phyloP scores from a whole-genome alignment of 352 stramenopile genomes.

The Globisporangium recalcitrans region DNA sequence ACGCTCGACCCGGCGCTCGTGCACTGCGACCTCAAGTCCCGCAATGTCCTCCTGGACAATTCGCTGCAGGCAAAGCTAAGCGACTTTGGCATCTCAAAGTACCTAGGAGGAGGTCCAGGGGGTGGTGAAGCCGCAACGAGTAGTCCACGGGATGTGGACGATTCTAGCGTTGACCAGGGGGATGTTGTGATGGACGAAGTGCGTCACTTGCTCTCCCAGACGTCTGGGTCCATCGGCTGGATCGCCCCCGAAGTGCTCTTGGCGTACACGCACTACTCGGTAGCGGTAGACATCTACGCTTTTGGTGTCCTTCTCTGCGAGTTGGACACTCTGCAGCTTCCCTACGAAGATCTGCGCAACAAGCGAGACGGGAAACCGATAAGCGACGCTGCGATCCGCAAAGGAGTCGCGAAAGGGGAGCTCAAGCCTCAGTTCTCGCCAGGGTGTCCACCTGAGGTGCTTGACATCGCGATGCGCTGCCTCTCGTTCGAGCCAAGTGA shows the following conservation, averaged over 20 bases:
- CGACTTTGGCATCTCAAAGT: constrained; percentile 27
- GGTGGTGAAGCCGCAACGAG: neutral
- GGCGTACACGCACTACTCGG: constrained; percentile 19
- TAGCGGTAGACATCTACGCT: constrained; percentile 21
- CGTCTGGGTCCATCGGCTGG: constrained; percentile 14
- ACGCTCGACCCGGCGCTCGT: constrained; percentile 21
- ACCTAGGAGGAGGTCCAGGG: constrained; percentile 1
- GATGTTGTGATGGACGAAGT: constrained; percentile 17
- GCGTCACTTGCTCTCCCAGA: constrained; percentile 18
- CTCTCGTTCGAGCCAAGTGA: constrained; percentile 27
- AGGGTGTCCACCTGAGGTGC: constrained; percentile 25
- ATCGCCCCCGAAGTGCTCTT: constrained; percentile 21
- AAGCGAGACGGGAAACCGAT: constrained; percentile 8
- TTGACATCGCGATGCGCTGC: constrained; percentile 26
- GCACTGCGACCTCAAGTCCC: constrained; percentile 26
- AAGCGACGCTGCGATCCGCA: constrained; percentile 22
- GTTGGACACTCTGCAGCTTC: constrained; percentile 20
- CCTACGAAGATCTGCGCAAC: constrained; percentile 16
- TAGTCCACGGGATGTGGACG: neutral
- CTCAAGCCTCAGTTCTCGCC: constrained; percentile 26
- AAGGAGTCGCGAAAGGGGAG: constrained; percentile 24
- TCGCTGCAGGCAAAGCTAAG: constrained; percentile 22
- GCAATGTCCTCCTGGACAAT: constrained; percentile 22
- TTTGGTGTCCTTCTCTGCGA: constrained; percentile 23
- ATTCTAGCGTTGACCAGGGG: neutral